phyloP scores from a whole-genome alignment of 805 yeast genomes.

The Ogataea pini region DNA sequence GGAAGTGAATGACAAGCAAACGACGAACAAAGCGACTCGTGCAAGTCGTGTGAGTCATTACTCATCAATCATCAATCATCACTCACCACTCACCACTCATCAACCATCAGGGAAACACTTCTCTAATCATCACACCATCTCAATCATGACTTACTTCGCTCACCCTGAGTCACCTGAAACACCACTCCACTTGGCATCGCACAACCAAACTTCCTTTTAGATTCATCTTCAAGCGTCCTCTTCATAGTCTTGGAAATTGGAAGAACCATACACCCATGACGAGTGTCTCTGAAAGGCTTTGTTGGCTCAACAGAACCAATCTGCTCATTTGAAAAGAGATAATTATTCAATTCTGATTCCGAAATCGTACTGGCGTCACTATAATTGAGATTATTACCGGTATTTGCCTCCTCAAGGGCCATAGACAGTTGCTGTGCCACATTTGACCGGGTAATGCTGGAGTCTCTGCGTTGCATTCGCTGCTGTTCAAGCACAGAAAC shows the following conservation, averaged over 20 bases:
- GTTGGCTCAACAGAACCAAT: neutral
- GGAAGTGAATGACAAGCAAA: neutral
- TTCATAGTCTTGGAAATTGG: slow-evolving; percentile 2
- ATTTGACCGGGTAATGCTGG: slow-evolving; percentile 3
- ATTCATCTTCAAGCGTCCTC: slow-evolving; percentile 10
- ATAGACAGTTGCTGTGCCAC: slow-evolving; percentile 3
- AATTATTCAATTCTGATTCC: slow-evolving; percentile 9
- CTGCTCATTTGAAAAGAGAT: neutral
- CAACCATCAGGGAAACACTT: too few relatives aligned
- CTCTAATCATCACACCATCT: too few relatives aligned
- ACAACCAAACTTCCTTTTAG: slow-evolving; percentile 24
- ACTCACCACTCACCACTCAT: too few relatives aligned
- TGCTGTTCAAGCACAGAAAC: slow-evolving; percentile 15
- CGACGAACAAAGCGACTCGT: too few relatives aligned
- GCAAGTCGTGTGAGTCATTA: too few relatives aligned
- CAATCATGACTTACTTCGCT: too few relatives aligned
- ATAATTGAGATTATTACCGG: neutral
- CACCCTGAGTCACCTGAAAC: slow-evolving; percentile 1
- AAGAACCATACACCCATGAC: slow-evolving; percentile 2
- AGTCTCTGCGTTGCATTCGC: slow-evolving; percentile 5
- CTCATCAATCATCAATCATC: too few relatives aligned
- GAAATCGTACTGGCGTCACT: slow-evolving; percentile 11
- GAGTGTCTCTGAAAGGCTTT: slow-evolving; percentile 2
- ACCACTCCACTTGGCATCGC: slow-evolving; percentile 27
- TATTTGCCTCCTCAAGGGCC: slow-evolving; percentile 1